Conservation (phyloP, 176 grass and related monocot genomes). For the maize (Zea mays) region Zm-B73-REFERENCE-NAM-5.0 NC_050096.1:306125001-306125500, state of each 20-base stretch:
- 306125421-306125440: neutral
- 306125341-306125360: slow-evolving; percentile 87
- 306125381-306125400: slow-evolving; percentile 48
- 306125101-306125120: too few species aligned
- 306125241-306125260: too few species aligned
- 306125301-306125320: slow-evolving; percentile 89
- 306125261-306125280: slow-evolving; percentile 87
- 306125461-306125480: slow-evolving; percentile 62
- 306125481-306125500: slow-evolving; percentile 82
- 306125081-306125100: too few species aligned
- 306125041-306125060: too few species aligned
- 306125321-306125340: slow-evolving; percentile 91
- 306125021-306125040: neutral
- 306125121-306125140: too few species aligned
- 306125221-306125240: too few species aligned
- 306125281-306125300: slow-evolving; percentile 79
- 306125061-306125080: too few species aligned
- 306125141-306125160: too few species aligned
- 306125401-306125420: neutral
- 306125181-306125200: neutral
- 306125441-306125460: neutral
- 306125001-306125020: neutral
- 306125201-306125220: neutral
- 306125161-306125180: too few species aligned
- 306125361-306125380: slow-evolving; percentile 88